Base-by-base conservation (phyloP, 257 asterid genomes). In the Salvia hispanica region DNA sequence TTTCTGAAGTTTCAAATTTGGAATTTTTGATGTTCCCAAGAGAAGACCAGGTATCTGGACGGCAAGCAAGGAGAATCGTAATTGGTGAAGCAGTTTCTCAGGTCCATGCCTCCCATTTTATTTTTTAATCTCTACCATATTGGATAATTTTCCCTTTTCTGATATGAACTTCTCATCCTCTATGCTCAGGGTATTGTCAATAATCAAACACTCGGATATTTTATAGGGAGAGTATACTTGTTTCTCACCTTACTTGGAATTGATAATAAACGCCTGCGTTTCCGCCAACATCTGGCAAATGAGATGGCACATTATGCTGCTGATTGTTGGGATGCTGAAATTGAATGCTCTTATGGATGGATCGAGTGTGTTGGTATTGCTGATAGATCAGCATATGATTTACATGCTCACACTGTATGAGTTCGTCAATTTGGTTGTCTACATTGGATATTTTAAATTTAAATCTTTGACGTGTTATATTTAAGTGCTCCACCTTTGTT, bases 281-380 rank as follows among this genome's bases (percentile, higher is more conserved):
- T 89, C 71, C 85, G 95, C 39, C 95, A 89, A 72, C 95, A 89
- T 70, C 81, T 91, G 52, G 87, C 96, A 44, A 89, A 89, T 73
- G 96, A 89, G 77, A 89, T 89, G 96, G 96, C 96, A 44, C 96
- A 88, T 80, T 88, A 88, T 80, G 94, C 96, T 69, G 91, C 94
- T 31, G 96, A 91, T 75, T 91, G 96, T 73, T 88, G 96, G 96
- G 96, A 88, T 84, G 96, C 94, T 64, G 96, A 88, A 76, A 88
- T 91, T 64, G 95, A 88, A 75, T 75, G 86, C 78, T 86, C 92
- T 39, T 82, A 88, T 28, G 97, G 97, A 18, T 89, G 96, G 96
- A 84, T 89, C 42, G 96, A 89, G 76, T 89, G 96, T 72, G 92
- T 86, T 28, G 96, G 96, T 45, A 86, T 89, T 73, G 95, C 95